Conservation (phyloP, 768 basidiomycete genomes). For the Mrakia gelida region DNA sequence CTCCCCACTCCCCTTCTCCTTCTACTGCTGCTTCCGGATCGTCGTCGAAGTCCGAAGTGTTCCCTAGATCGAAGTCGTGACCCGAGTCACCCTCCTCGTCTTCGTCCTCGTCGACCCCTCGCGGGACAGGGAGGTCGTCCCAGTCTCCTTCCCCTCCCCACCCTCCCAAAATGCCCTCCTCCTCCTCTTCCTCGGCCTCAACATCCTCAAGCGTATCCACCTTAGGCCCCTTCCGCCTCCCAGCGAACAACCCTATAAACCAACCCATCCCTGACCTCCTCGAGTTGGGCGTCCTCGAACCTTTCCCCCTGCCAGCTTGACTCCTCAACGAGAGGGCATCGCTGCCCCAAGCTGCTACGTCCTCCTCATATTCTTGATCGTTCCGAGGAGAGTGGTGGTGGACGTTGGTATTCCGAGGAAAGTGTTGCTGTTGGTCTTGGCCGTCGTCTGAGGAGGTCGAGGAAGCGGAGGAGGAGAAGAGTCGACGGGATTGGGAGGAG, state of each 20-base stretch:
- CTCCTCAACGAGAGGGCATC: constrained; percentile 14
- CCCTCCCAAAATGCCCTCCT: constrained; percentile 7
- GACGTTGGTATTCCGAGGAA: neutral
- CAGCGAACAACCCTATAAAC: neutral
- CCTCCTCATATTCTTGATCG: neutral
- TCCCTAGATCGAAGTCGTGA: neutral
- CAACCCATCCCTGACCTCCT: neutral
- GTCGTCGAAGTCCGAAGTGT: constrained; percentile 2
- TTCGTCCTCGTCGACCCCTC: neutral
- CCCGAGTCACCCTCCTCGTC: neutral
- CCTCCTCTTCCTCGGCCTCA: constrained; percentile 2
- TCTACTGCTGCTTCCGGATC: neutral
- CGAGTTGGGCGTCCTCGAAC: neutral
- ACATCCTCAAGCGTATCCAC: neutral
- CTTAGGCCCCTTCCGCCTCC: neutral
- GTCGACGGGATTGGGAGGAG: neutral
- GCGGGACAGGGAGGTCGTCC: constrained; percentile 4
- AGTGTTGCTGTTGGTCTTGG: too few species aligned
- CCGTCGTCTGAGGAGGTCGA: neutral
- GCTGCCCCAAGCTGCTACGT: constrained; percentile 18
- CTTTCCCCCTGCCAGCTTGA: neutral
- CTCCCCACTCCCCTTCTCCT: constrained; percentile 15
- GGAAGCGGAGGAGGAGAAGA: constrained; percentile 9
- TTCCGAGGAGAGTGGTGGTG: neutral
- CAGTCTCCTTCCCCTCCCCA: constrained; percentile 14